Base-by-base conservation (phyloP, 768 basidiomycete species). In the Clathrus columnatus region DNA sequence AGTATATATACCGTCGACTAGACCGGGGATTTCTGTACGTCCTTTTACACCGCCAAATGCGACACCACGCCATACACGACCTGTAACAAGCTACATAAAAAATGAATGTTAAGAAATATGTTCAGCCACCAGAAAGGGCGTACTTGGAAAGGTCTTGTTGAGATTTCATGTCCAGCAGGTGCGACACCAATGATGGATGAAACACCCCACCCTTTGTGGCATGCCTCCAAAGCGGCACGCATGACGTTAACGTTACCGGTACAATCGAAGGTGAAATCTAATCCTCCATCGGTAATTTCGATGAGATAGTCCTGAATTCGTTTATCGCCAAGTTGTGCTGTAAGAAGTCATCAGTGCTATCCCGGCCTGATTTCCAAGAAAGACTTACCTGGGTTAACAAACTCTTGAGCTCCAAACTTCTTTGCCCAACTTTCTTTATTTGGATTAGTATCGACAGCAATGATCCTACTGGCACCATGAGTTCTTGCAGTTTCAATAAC, bases 41-140 rank as follows among this genome's bases (percentile, higher is more conserved):
- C 95, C 96, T 74, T 98, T 98, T 61, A 99, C 94, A 51, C 96
- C 96, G 54, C 96, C 96, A 64, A 98, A 99, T 2, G 96, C 96
- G 30, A 81, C 75, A 44, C 96, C 96, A 64, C 91, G 85, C 96
- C 96, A 98, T 46, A 83, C 86, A 50, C 93, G 83, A 48, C 91
- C 92, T 57, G 92, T 92, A 26, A 93, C 85, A 51, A 80, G 74
- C 72, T 87, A 76, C 69, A 72, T 24, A 16, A 14, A 16, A 65
- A 32, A 32, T 16, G 17, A 32, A 8, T 57, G 32, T 20, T 26
- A 52, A n/a, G n/a, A 45, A 17, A 64, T 56, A 66, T 65, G 70
- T 67, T 27, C 67, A 68, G 47, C 65, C 71, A 60, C 8, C 30
- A 43, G 7, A 7, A 6, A 6, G 21, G 16, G 7, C 29, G 48